Conservation (phyloP, 495 filamentous ascomycete species). For the Talaromyces adpressus region DNA sequence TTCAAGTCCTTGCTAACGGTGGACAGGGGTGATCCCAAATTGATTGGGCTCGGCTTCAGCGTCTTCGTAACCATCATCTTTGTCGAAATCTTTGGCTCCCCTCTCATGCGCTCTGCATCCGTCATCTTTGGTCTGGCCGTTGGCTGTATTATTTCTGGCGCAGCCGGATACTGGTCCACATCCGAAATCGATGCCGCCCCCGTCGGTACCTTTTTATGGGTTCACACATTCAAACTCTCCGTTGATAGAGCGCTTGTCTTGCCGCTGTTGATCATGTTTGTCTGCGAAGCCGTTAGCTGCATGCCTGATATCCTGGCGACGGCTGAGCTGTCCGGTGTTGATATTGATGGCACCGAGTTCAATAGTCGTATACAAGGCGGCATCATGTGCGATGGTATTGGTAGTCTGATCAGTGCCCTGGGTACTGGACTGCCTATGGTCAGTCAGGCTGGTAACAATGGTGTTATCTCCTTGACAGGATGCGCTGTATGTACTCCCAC, state of each 20-base stretch:
- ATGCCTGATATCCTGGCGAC: conserved; percentile 81
- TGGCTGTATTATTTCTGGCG: conserved; percentile 75
- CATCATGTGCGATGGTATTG: conserved; percentile 71
- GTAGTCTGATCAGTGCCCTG: conserved; percentile 67
- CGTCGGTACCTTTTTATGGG: conserved; percentile 77
- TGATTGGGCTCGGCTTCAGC: conserved; percentile 77
- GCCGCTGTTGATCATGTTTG: conserved; percentile 54
- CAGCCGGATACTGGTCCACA: conserved; percentile 68
- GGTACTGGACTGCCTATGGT: conserved; percentile 73
- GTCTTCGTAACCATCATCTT: conserved; percentile 77
- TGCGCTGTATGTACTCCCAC: conserved; percentile 55
- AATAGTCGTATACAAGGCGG: conserved; percentile 82
- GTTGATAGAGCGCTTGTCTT: conserved; percentile 73
- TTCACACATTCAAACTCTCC: conserved; percentile 69
- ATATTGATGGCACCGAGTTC: conserved; percentile 67
- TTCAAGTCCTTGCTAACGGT: not conserved
- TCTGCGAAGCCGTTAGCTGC: conserved; percentile 66
- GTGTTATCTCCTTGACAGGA: conserved; percentile 75
- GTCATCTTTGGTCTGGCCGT: conserved; percentile 71
- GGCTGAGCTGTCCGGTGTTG: conserved; percentile 65
- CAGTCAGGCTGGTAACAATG: conserved; percentile 74
- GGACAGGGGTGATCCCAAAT: conserved; percentile 66
- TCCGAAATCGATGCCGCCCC: conserved; percentile 56
- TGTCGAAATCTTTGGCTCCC: conserved; percentile 69
- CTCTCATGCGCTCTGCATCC: conserved; percentile 60